These are phyloP conservation scores for Cokeromyces recurvatus DNA, from an alignment of 371 early-diverging fungal species.

Conservation along the genomic window DNA sequence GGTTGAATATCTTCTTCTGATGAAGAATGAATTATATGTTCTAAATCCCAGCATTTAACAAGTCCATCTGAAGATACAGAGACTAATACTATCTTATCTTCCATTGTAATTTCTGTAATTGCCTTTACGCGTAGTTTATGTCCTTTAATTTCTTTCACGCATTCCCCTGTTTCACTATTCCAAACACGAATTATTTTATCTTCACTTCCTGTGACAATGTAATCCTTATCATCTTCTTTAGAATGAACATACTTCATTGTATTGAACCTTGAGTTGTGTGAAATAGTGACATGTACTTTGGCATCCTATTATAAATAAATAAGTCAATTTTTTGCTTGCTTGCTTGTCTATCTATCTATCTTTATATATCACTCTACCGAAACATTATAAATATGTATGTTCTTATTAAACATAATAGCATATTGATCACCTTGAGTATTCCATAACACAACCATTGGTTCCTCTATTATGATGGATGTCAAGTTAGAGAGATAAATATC, in stretches of 20 bases:
- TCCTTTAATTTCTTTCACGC: slow-evolving; percentile 50
- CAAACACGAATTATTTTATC: slow-evolving; percentile 70
- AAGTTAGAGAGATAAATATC: no score
- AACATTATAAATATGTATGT: slow-evolving; percentile 66
- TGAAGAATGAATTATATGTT: slow-evolving; percentile 15
- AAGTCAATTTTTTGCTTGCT: neutral
- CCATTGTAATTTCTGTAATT: slow-evolving; percentile 26
- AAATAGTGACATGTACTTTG: slow-evolving; percentile 42
- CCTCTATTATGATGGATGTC: slow-evolving; percentile 24
- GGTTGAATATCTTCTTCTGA: slow-evolving; percentile 20
- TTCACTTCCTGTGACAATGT: slow-evolving; percentile 66
- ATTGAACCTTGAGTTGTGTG: slow-evolving; percentile 46
- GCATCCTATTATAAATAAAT: slow-evolving; percentile 49
- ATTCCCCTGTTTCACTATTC: slow-evolving; percentile 46
- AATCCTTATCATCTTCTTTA: slow-evolving; percentile 42
- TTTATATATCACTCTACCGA: slow-evolving; percentile 50
- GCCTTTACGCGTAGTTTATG: slow-evolving; percentile 56
- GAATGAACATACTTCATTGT: slow-evolving; percentile 46
- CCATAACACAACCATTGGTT: slow-evolving; percentile 73
- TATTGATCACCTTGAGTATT: slow-evolving; percentile 70
- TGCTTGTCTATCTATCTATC: neutral
- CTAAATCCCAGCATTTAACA: slow-evolving; percentile 69
- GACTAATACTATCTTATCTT: slow-evolving; percentile 41
- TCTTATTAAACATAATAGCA: slow-evolving; percentile 69
- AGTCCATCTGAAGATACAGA: slow-evolving; percentile 72